Percentiles rank a stretch among this genome's conserved stretches.
phyloP scores from a whole-genome alignment of 164 flowering plant species.

The Litsea cubeba region DNA sequence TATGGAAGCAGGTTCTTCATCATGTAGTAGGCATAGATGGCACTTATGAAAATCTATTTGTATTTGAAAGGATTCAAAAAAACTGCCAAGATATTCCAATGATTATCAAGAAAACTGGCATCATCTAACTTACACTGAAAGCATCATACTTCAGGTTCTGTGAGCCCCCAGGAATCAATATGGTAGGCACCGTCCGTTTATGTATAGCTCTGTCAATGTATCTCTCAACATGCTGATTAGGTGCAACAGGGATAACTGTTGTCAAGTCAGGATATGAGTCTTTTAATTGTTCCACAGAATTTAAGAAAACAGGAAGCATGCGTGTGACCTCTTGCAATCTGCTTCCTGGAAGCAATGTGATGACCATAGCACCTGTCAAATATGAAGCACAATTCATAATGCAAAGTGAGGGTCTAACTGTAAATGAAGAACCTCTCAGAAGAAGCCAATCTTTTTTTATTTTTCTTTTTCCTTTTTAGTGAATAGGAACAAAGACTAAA shows the following conservation, averaged over 20 bases:
- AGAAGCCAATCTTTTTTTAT: background rate
- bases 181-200: constrained; percentile 54
- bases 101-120: background rate
- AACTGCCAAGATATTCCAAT: too few species aligned
- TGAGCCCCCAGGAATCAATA: constrained; percentile 58
- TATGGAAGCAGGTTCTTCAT: too few species aligned
- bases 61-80: background rate
- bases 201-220: constrained; percentile 31
- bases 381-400: background rate
- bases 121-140: constrained; percentile 53
- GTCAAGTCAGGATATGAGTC: constrained; percentile 44
- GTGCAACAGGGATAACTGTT: constrained; percentile 72
- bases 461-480: too few species aligned
- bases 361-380: constrained; percentile 58
- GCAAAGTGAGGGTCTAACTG: background rate
- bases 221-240: constrained; percentile 64
- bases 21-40: too few species aligned
- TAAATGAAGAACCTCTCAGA: background rate
- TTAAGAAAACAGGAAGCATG: constrained; percentile 69
- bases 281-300: constrained; percentile 47
- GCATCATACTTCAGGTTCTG: constrained; percentile 57
- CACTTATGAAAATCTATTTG: background rate
- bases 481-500: too few species aligned
- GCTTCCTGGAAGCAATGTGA: constrained; percentile 92
- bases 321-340: constrained; percentile 85